Evolutionary conservation across 2,329 filamentous ascomycete species (phyloP).

Genomic region (Fusarium poae): DNA sequence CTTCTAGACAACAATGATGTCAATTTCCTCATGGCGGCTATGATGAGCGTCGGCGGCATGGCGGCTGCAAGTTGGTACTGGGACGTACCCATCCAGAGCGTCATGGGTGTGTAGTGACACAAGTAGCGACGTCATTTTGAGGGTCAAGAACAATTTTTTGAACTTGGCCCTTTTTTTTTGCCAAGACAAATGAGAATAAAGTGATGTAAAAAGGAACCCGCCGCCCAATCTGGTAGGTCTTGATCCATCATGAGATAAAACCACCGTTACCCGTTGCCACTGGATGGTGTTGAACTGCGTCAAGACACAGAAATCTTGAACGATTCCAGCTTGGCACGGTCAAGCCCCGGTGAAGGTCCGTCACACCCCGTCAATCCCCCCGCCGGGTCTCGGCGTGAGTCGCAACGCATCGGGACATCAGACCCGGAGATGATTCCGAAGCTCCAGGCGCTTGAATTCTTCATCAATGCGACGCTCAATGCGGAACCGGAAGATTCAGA

Average conservation of each 20-base stretch:
- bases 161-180: constrained; percentile 25
- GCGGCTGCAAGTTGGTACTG: constrained; percentile 71
- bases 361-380: constrained; percentile 29
- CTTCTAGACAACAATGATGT: constrained; percentile 95
- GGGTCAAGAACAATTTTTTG: constrained; percentile 24
- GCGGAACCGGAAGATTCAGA: constrained; percentile 33
- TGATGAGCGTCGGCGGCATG: constrained; percentile 86
- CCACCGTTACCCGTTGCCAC: constrained; percentile 39
- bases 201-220: constrained; percentile 32
- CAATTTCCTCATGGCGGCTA: constrained; percentile 89
- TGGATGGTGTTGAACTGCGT: constrained; percentile 37
- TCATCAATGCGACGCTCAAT: constrained; percentile 32
- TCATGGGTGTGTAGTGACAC: constrained; percentile 53
- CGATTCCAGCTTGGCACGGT: constrained; percentile 29
- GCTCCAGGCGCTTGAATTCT: constrained; percentile 7
- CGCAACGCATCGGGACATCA: constrained; percentile 25
- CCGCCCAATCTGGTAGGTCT: constrained; percentile 9
- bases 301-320: constrained; percentile 7
- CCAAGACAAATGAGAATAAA: constrained; percentile 39
- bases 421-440: constrained; percentile 29
- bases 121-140: constrained; percentile 45
- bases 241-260: constrained; percentile 35
- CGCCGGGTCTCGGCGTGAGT: constrained; percentile 38
- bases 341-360: constrained; percentile 35
- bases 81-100: constrained; percentile 64